Conservation (phyloP, 1,139 yeast species). For the Sugiyamaella xylanicola region DNA sequence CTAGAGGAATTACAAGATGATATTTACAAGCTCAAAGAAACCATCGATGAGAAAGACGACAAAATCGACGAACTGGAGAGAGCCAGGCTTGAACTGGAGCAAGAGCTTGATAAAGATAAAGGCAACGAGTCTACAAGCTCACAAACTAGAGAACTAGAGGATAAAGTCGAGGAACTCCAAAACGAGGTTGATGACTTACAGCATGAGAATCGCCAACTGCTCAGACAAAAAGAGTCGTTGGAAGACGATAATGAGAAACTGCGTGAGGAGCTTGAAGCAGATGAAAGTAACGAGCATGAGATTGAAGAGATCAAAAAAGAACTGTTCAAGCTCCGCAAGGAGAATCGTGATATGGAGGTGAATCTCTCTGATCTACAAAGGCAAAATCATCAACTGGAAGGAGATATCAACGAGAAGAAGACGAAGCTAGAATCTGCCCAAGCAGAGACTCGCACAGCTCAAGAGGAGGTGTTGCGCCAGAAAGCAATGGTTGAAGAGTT, state of each 20-base stretch:
- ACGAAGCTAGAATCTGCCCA: slow-evolving; percentile 17
- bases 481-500: slow-evolving; percentile 15
- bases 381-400: slow-evolving; percentile 32
- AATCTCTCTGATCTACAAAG: slow-evolving; percentile 24
- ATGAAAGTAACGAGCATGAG: not conserved
- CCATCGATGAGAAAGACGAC: slow-evolving; percentile 22
- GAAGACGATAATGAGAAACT: slow-evolving; percentile 26
- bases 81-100: slow-evolving; percentile 14
- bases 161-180: slow-evolving; percentile 30
- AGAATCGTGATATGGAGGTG: slow-evolving; percentile 18
- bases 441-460: slow-evolving; percentile 16
- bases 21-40: slow-evolving; percentile 14
- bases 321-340: slow-evolving; percentile 16
- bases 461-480: slow-evolving; percentile 20
- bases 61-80: slow-evolving; percentile 22
- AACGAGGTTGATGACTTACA: slow-evolving; percentile 28
- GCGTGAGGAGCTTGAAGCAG: slow-evolving; percentile 17
- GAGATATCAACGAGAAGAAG: slow-evolving; percentile 31
- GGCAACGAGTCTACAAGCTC: not conserved
- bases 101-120: slow-evolving; percentile 2
- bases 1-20: slow-evolving; percentile 22
- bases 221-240: slow-evolving; percentile 27
- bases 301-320: slow-evolving; percentile 6
- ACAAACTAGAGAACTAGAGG: not conserved
- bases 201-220: slow-evolving; percentile 15